These are phyloP conservation scores for Pleurostoma richardsiae DNA, from an alignment of 2,329 filamentous ascomycete genomes.

Conservation along the genomic window DNA sequence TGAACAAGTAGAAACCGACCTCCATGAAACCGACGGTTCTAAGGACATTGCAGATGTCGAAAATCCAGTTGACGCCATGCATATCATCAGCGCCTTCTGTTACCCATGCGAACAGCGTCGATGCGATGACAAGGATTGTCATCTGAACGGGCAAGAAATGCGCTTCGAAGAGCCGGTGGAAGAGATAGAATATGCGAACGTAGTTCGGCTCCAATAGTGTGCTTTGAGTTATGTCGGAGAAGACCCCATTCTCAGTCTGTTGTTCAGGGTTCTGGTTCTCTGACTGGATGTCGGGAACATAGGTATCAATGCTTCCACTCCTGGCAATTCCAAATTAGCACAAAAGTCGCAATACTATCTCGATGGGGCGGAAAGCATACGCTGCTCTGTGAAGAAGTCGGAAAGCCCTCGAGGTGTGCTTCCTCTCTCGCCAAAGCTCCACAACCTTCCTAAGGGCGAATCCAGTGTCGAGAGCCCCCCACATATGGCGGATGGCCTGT, in stretches of 20 bases:
- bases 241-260: conserved; percentile 43
- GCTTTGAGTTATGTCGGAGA: conserved; percentile 48
- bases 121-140: conserved; percentile 58
- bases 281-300: conserved; percentile 37
- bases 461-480: conserved; percentile 66
- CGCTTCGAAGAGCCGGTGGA: conserved; percentile 67
- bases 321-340: no score
- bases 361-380: conserved; percentile 24
- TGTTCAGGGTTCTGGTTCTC: conserved; percentile 28
- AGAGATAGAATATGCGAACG: conserved; percentile 51
- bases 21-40: conserved; percentile 58
- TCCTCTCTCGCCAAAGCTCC: conserved; percentile 54
- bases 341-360: no score
- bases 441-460: conserved; percentile 55
- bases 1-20: conserved; percentile 56
- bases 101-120: conserved; percentile 53
- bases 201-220: conserved; percentile 47
- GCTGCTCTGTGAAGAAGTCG: conserved; percentile 49
- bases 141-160: conserved; percentile 68
- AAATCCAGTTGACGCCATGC: conserved; percentile 52
- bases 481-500: conserved; percentile 71
- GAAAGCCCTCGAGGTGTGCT: conserved; percentile 49
- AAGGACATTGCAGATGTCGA: conserved; percentile 54
- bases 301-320: conserved; percentile 28
- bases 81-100: conserved; percentile 46